These are phyloP conservation scores for Thalassiosira hispida DNA, from an alignment of 352 stramenopile species.

Conservation along the genomic window DNA sequence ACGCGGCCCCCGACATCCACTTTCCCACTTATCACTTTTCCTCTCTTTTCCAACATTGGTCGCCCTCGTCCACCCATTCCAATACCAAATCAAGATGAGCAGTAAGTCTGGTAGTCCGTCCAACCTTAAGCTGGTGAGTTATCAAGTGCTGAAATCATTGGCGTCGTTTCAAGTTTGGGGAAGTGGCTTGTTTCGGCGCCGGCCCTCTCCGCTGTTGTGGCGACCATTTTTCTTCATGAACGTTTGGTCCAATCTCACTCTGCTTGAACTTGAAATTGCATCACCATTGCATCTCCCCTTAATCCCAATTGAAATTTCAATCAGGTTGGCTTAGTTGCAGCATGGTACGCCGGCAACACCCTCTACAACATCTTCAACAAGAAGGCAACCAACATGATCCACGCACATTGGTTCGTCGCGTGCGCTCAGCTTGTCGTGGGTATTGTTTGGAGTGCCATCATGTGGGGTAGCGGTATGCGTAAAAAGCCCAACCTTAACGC, in stretches of 20 bases:
- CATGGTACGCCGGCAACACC: slow-evolving; percentile 84
- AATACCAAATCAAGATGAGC: slow-evolving; percentile 3
- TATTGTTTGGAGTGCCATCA: slow-evolving; percentile 73
- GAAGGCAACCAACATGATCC: slow-evolving; percentile 82
- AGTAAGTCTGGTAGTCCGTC: slow-evolving; percentile 12
- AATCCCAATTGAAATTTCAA: not conserved
- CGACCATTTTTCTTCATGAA: no score
- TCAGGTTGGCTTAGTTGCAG: slow-evolving; percentile 73
- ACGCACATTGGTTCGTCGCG: slow-evolving; percentile 84
- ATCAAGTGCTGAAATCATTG: no score
- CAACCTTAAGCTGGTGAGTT: slow-evolving; percentile 18
- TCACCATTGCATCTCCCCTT: not conserved
- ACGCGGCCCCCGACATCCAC: no score
- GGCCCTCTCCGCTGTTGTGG: not conserved
- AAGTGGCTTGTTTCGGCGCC: not conserved
- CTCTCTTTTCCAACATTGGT: no score
- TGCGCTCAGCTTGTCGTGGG: slow-evolving; percentile 77
- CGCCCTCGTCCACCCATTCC: no score
- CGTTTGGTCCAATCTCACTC: no score
- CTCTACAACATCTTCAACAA: slow-evolving; percentile 87
- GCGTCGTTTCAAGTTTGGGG: no score
- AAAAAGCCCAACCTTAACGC: slow-evolving; percentile 80
- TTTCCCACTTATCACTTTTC: no score
- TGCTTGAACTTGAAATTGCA: no score
- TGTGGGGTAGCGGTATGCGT: slow-evolving; percentile 78